Base-by-base conservation (phyloP, 768 basidiomycete species). In the Mycena rosella region DNA sequence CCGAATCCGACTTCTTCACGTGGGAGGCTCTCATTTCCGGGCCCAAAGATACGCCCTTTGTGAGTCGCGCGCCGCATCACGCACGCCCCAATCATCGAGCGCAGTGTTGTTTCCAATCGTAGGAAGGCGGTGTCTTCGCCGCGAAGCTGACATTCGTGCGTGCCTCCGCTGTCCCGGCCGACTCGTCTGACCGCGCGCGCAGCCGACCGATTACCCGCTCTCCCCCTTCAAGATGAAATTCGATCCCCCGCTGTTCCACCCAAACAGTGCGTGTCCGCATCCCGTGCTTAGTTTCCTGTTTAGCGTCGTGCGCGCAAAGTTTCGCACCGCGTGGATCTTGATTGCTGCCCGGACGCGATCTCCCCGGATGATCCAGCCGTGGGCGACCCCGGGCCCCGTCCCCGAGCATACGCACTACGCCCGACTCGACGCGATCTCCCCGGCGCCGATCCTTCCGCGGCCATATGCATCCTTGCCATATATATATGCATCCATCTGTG, bases 191-290 rank as follows among this genome's bases (percentile, higher is more conserved):
- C 17, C 59, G 27, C 26, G 47, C 47, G n/a, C 7, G 24, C 65
- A 96, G 95, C 96, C 96, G 0, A 77, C 86, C 42, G 98, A 99
- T 76, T 99, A 99, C 80, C 98, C 98, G 34, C 83, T 99, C 74
- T 97, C 95, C 58, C 98, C 98, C 22, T 99, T 99, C 90, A 98
- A 96, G 83, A 99, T 99, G 98, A 95, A 88, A 75, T 99, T 99
- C 74, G 96, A 98, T 49, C 98, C 98, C 4, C 96, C 97, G 3
- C 78, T 99, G 61, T 94, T 98, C 80, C 98, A 99, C 80, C 98
- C 98, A 20, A 99, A 99, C 78, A 93, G 98, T 69, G 36, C 58
- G 60, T 67, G 47, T 29, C 54, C 29, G 22, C 57, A n/a, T n/a
- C n/a, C n/a, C n/a, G n/a, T n/a, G n/a, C n/a, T n/a, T n/a, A n/a